Percentiles rank a stretch among this genome's conserved stretches.
These are phyloP conservation scores for Auricularia sp. DNA, from an alignment of 768 basidiomycete genomes.

Conservation along the genomic window DNA sequence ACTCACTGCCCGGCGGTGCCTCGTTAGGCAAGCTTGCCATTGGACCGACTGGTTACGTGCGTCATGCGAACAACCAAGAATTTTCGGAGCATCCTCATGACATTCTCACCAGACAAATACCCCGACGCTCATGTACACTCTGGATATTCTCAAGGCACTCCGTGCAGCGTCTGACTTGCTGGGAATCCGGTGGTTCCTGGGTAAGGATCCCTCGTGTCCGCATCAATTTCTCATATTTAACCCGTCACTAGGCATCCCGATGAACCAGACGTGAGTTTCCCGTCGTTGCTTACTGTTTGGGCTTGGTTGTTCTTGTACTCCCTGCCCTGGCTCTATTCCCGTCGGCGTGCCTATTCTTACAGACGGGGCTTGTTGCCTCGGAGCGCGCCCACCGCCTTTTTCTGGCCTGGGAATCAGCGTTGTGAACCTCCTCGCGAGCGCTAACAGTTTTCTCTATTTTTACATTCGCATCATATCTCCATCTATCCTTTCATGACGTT, in stretches of 20 bases:
- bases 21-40: slow-evolving; percentile 41
- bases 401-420: too few species aligned
- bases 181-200: slow-evolving; percentile 22
- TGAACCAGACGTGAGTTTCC: slow-evolving; percentile 14
- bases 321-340: too few species aligned
- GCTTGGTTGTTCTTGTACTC: too few species aligned
- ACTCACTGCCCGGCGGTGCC: slow-evolving; percentile 35
- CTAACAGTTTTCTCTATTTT: too few species aligned
- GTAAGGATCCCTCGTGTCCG: slow-evolving; percentile 19
- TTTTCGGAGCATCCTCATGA: not conserved
- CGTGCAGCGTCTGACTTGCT: slow-evolving; percentile 20
- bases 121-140: slow-evolving; percentile 29
- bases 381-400: too few species aligned
- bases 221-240: slow-evolving; percentile 12
- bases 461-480: too few species aligned
- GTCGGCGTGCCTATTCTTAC: too few species aligned
- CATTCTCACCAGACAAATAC: slow-evolving; percentile 23
- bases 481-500: too few species aligned
- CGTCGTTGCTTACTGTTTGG: too few species aligned
- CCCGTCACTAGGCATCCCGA: not conserved
- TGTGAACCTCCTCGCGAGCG: too few species aligned
- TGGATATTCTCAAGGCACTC: slow-evolving; percentile 31
- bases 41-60: slow-evolving; percentile 22
- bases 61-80: not conserved
- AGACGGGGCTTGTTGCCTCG: too few species aligned